phyloP scores from a whole-genome alignment of 108 stramenopile genomes.

The Skeletonema grethae region DNA sequence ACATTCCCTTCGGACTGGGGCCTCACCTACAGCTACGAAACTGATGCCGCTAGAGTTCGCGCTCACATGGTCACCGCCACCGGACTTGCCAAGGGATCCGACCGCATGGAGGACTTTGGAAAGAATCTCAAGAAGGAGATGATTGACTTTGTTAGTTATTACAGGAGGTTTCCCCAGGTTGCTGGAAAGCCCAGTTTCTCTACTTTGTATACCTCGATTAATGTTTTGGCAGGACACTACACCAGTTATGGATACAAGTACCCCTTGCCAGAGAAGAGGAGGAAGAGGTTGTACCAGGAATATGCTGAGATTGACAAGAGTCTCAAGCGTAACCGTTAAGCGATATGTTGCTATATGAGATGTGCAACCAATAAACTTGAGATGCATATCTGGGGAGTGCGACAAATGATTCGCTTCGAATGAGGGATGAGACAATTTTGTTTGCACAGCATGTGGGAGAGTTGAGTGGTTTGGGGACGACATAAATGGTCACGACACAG shows the following conservation, averaged over 20 bases:
- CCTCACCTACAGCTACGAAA: constrained; percentile 88
- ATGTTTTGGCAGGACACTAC: constrained; percentile 96
- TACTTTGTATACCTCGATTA: constrained; percentile 95
- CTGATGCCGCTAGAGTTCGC: constrained; percentile 90
- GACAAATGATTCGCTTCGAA: neutral
- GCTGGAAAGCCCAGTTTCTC: constrained; percentile 94
- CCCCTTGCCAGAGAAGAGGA: constrained; percentile 97
- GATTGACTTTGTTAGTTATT: constrained; percentile 94
- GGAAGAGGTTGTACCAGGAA: constrained; percentile 97
- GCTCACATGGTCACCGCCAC: constrained; percentile 90
- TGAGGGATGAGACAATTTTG: neutral
- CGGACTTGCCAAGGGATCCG: constrained; percentile 88
- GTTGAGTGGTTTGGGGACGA: neutral
- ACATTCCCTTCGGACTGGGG: constrained; percentile 86
- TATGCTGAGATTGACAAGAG: constrained; percentile 94
- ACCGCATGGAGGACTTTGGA: constrained; percentile 90
- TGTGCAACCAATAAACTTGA: neutral
- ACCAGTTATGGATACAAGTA: constrained; percentile 97
- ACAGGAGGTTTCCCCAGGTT: constrained; percentile 90
- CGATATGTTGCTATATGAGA: constrained; percentile 7
- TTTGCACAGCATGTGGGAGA: neutral
- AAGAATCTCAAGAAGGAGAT: constrained; percentile 97
- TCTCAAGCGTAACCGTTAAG: constrained; percentile 82
- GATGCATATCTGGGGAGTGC: constrained; percentile 1
- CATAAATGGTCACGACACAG: neutral